Percentiles rank a stretch among this genome's conserved stretches.
phyloP scores from a whole-genome alignment of 805 yeast genomes.

The Metschnikowia continentalis region DNA sequence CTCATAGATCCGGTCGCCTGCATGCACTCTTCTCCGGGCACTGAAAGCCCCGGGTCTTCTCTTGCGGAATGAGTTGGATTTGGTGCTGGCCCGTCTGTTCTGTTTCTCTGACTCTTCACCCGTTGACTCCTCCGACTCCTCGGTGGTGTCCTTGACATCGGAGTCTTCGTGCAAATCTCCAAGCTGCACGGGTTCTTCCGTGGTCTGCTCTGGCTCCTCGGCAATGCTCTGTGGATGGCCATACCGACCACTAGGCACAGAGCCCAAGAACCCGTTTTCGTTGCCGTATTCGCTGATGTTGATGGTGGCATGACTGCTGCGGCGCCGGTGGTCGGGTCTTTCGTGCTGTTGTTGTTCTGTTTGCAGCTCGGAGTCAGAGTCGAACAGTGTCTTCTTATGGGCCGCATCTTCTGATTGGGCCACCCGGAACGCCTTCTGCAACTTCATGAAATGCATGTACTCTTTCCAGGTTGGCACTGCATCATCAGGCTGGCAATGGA shows the following conservation, averaged over 20 bases:
- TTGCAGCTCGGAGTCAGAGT: conserved; percentile 15
- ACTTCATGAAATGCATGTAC: conserved; percentile 64
- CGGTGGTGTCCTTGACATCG: background rate
- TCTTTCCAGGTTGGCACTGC: conserved; percentile 86
- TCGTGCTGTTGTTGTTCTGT: background rate
- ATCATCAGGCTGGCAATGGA: conserved; percentile 94
- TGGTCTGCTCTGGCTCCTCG: background rate
- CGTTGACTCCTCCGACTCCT: background rate
- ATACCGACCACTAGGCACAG: conserved; percentile 19
- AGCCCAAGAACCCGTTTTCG: conserved; percentile 35
- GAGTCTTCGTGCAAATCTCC: background rate
- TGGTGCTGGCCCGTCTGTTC: background rate
- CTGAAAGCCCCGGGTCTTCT: conserved; percentile 37
- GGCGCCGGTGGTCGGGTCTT: conserved; percentile 6
- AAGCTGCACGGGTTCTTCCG: background rate
- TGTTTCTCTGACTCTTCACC: background rate
- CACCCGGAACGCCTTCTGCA: conserved; percentile 52
- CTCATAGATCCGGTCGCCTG: conserved; percentile 55
- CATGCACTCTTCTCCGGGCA: conserved; percentile 30
- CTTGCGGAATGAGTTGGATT: conserved; percentile 12
- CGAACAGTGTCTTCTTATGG: conserved; percentile 20
- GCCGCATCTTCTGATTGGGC: conserved; percentile 37
- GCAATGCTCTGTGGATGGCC: conserved; percentile 9
- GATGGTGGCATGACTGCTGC: conserved; percentile 23
- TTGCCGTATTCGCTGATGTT: conserved; percentile 24